These are phyloP conservation scores for Trypanosoma vivax DNA, from an alignment of 208 protist genomes.

Conservation along the genomic window DNA sequence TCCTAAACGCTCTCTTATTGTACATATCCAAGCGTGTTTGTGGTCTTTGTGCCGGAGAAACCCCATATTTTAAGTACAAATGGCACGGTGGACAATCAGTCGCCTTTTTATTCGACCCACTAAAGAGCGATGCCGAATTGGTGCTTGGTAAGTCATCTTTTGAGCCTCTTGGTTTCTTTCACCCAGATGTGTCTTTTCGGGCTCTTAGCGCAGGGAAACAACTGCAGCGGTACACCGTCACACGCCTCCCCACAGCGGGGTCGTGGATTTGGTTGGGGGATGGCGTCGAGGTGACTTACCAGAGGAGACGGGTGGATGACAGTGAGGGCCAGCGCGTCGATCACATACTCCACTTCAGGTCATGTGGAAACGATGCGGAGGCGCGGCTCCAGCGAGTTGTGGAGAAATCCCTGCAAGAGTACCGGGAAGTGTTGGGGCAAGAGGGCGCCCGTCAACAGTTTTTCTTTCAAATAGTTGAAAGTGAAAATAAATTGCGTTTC, in stretches of 20 bases:
- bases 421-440: slow-evolving; percentile 24
- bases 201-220: neutral
- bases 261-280: slow-evolving; percentile 28
- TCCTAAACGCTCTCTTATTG: slow-evolving; percentile 13
- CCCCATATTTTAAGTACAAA: neutral
- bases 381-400: slow-evolving; percentile 37
- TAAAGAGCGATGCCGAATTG: slow-evolving; percentile 19
- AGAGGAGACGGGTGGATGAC: slow-evolving; percentile 16
- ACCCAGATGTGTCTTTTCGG: slow-evolving; percentile 2
- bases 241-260: slow-evolving; percentile 33
- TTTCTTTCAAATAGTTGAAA: slow-evolving; percentile 34
- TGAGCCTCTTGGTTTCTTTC: slow-evolving; percentile 6
- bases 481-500: slow-evolving; percentile 26
- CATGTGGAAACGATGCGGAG: slow-evolving; percentile 15
- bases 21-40: neutral
- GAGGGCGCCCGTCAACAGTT: slow-evolving; percentile 8
- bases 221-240: slow-evolving; percentile 31
- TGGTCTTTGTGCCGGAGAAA: neutral
- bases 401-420: slow-evolving; percentile 27
- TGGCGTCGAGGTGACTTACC: slow-evolving; percentile 47
- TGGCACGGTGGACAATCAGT: slow-evolving; percentile 41
- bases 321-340: slow-evolving; percentile 16
- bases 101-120: slow-evolving; percentile 58
- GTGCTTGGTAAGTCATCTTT: slow-evolving; percentile 11
- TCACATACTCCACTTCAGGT: slow-evolving; percentile 31